Percentiles rank a stretch among this genome's conserved stretches.
These are phyloP conservation scores for Solioccasus polychromus DNA, from an alignment of 768 basidiomycete species.

Conservation along the genomic window DNA sequence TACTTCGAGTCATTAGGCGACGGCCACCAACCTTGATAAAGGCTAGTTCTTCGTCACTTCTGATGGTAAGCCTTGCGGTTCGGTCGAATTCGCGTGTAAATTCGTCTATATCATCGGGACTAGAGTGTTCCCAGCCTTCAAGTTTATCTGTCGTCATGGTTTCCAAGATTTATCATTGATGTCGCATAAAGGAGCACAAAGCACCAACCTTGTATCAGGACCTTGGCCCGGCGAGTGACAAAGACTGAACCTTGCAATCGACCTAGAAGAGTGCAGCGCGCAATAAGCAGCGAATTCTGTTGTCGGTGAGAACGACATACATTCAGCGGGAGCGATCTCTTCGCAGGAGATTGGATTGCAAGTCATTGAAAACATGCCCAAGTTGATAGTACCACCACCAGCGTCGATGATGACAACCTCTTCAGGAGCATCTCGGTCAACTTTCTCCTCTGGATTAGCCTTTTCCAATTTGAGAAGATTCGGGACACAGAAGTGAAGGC, in stretches of 20 bases:
- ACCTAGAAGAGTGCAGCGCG: slow-evolving; percentile 25
- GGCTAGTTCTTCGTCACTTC: slow-evolving; percentile 4
- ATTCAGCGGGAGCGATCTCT: slow-evolving; percentile 32
- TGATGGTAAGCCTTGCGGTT: slow-evolving; percentile 5
- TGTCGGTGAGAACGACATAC: slow-evolving; percentile 2
- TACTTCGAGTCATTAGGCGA: background rate
- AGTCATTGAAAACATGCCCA: slow-evolving; percentile 35
- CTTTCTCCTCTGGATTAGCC: background rate
- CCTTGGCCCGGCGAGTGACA: slow-evolving; percentile 39
- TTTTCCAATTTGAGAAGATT: no score
- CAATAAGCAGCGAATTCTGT: background rate
- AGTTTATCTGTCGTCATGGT: slow-evolving; percentile 6
- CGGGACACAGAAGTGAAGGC: slow-evolving; percentile 37
- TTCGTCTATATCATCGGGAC: background rate
- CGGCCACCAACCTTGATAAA: slow-evolving; percentile 9
- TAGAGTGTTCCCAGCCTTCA: slow-evolving; percentile 1
- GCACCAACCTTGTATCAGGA: slow-evolving; percentile 34
- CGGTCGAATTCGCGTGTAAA: slow-evolving; percentile 9
- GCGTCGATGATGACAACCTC: slow-evolving; percentile 33
- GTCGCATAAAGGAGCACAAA: background rate
- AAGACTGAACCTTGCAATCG: slow-evolving; percentile 46
- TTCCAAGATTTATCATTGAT: background rate
- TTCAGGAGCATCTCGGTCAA: slow-evolving; percentile 19
- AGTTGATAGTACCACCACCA: slow-evolving; percentile 26
- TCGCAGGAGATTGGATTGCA: slow-evolving; percentile 25